Evolutionary conservation across 192 early-diverging fungal species (phyloP).

Genomic region (Mortierella antarctica): DNA sequence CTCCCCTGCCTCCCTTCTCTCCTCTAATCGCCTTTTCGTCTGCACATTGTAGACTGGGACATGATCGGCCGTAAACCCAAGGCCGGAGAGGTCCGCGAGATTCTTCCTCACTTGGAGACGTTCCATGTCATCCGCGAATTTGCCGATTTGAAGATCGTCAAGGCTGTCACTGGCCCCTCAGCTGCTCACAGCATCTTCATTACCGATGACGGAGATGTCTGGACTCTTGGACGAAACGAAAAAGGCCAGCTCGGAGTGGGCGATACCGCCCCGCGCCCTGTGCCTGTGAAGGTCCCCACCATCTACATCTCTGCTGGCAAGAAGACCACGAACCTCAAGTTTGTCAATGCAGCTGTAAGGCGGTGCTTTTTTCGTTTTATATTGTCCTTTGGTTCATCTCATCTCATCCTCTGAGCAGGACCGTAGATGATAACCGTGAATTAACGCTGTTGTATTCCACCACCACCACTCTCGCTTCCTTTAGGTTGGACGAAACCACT

Average conservation of each 20-base stretch:
- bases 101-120: constrained; percentile 44
- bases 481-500: constrained; percentile 57
- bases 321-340: constrained; percentile 45
- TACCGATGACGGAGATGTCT: constrained; percentile 56
- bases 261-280: constrained; percentile 31
- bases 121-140: constrained; percentile 59
- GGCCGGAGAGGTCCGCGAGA: constrained; percentile 39
- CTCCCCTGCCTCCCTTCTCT: background rate
- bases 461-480: background rate
- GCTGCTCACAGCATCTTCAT: constrained; percentile 57
- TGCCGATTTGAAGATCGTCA: constrained; percentile 53
- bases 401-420: background rate
- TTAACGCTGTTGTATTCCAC: background rate
- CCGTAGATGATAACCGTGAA: background rate
- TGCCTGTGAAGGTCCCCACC: constrained; percentile 55
- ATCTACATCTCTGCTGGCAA: constrained; percentile 35
- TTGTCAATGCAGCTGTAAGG: constrained; percentile 54
- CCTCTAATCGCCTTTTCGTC: background rate
- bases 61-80: constrained; percentile 54
- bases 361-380: background rate
- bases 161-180: constrained; percentile 49
- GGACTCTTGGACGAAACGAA: constrained; percentile 59
- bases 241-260: constrained; percentile 58
- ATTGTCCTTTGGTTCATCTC: too few relatives aligned
- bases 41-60: constrained; percentile 38